Evolutionary conservation across 257 asterid species (phyloP), one percentile per base, ranked within the genome.

Genomic region (Orobanche coerulescens): DNA sequence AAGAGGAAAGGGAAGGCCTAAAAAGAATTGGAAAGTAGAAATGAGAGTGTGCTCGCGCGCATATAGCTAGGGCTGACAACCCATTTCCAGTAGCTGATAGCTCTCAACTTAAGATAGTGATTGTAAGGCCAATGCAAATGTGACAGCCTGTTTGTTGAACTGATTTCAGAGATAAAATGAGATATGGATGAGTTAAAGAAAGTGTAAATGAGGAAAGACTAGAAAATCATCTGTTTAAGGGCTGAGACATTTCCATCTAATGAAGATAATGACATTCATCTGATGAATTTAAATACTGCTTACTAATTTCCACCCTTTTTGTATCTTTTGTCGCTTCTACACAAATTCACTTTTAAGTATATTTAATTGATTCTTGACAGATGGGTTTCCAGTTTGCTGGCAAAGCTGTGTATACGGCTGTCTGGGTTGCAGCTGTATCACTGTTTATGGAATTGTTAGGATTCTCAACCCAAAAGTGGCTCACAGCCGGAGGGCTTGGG

Each of bases 401-500:
- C 37, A 89, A 65, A 80, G 95, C 95, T 61, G 70, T 89, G 26
- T 89, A 86, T 68, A 61, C 99, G 58, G 99, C 96, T 34, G 95
- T 93, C 20, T 93, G 99, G 99, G 88, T 89, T 48, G 97, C 99
- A 55, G 96, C 99, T 13, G 73, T 81, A 58, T 87, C 97, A 53
- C 81, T 93, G 75, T 93, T 93, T 70, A 93, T 93, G 96, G 99
- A 93, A 81, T 74, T 93, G 83, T 78, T 93, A 69, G 99, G 99
- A 57, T 93, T 93, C 75, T 93, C 99, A 61, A 86, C 99, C 52
- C 96, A 93, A 75, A 93, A 67, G 73, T 89, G 95, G 99, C 88
- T 93, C 68, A 89, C 99, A 5, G 99, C 97, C 2, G 99, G 99
- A 62, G 96, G 99, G 51, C 99, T 93, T 60, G 99, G 97, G 68